These are phyloP conservation scores for Plasmodiophora brassicae DNA, from an alignment of 208 protist genomes.

Conservation along the genomic window DNA sequence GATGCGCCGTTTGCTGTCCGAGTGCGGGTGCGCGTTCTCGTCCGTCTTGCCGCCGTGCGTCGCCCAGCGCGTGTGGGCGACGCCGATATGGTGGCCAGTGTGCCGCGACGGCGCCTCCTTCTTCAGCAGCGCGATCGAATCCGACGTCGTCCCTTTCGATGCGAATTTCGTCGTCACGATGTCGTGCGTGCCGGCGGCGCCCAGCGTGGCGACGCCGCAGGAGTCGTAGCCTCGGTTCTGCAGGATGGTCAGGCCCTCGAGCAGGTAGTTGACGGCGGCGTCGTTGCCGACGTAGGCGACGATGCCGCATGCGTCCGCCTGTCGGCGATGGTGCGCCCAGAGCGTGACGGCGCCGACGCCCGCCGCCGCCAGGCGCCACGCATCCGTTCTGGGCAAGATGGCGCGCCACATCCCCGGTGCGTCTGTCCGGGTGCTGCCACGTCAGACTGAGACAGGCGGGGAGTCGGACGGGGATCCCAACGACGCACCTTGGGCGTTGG, in stretches of 20 bases:
- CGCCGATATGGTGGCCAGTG: slow-evolving; percentile 49
- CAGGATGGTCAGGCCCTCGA: slow-evolving; percentile 59
- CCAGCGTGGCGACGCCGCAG: slow-evolving; percentile 54
- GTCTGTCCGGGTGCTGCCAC: too few relatives aligned
- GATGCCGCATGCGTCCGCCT: slow-evolving; percentile 54
- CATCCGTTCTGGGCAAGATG: too few relatives aligned
- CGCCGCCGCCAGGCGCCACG: neutral
- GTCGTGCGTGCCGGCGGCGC: neutral
- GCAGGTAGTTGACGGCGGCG: slow-evolving; percentile 48
- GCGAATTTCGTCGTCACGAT: slow-evolving; percentile 54
- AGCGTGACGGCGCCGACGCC: neutral
- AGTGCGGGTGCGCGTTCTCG: slow-evolving; percentile 45
- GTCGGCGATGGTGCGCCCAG: neutral
- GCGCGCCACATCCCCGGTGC: too few relatives aligned
- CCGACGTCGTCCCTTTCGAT: slow-evolving; percentile 54
- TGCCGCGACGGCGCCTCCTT: slow-evolving; percentile 40
- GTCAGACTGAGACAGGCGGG: too few relatives aligned
- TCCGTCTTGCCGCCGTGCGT: slow-evolving; percentile 63
- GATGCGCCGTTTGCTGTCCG: slow-evolving; percentile 5
- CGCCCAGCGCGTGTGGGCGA: slow-evolving; percentile 69
- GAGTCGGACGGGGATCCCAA: too few relatives aligned
- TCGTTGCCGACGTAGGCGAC: slow-evolving; percentile 62
- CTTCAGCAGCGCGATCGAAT: slow-evolving; percentile 54
- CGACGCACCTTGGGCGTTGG: too few relatives aligned
- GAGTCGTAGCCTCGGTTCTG: slow-evolving; percentile 64